Percentiles rank a stretch among this genome's conserved stretches.
phyloP scores from a whole-genome alignment of 805 yeast species.

The Wickerhamomyces xylosicus region DNA sequence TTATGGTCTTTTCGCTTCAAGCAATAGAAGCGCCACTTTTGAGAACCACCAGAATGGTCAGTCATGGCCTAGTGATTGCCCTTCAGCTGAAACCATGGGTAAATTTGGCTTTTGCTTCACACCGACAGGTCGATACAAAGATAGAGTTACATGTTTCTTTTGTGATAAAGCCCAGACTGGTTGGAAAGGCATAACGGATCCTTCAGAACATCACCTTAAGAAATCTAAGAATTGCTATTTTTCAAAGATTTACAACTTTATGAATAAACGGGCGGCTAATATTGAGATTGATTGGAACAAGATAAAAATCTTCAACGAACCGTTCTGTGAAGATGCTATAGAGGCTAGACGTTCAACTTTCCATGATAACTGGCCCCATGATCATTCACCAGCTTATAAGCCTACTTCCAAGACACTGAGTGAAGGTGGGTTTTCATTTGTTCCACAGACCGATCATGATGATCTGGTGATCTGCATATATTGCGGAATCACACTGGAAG shows the following conservation, averaged over 20 bases:
- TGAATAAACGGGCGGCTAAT: slow-evolving; percentile 13
- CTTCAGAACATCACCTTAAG: slow-evolving; percentile 33
- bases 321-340: slow-evolving; percentile 21
- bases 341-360: slow-evolving; percentile 30
- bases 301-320: slow-evolving; percentile 22
- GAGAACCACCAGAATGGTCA: no score
- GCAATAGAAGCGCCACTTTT: no score
- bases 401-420: slow-evolving; percentile 36
- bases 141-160: slow-evolving; percentile 46
- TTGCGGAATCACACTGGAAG: slow-evolving; percentile 55
- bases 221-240: slow-evolving; percentile 24
- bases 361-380: slow-evolving; percentile 36
- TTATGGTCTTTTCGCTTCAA: no score
- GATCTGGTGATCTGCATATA: slow-evolving; percentile 54
- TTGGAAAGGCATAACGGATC: slow-evolving; percentile 46
- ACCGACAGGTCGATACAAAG: slow-evolving; percentile 39
- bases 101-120: slow-evolving; percentile 52
- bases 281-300: slow-evolving; percentile 13
- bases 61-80: slow-evolving; percentile 20
- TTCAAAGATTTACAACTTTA: slow-evolving; percentile 16
- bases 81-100: slow-evolving; percentile 32
- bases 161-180: slow-evolving; percentile 47
- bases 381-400: slow-evolving; percentile 24
- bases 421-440: slow-evolving; percentile 54
- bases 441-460: slow-evolving; percentile 35